Base-by-base conservation (phyloP, 805 yeast species). In the Pichia exigua region DNA sequence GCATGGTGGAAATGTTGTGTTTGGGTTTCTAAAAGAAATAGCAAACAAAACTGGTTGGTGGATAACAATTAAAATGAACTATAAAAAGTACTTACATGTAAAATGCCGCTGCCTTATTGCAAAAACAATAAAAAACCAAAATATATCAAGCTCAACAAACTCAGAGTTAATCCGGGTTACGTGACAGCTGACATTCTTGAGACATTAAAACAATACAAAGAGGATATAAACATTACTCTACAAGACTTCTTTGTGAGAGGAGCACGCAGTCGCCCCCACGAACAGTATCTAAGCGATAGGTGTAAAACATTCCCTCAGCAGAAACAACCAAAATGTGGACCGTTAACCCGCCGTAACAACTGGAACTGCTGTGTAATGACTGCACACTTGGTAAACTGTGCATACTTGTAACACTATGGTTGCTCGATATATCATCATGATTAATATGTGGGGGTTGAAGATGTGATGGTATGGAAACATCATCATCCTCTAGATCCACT, bases 181-280 rank as follows among this genome's bases (percentile, higher is more conserved):
- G 12, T 9, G 12, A 27, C 12, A 27, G 7, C 10, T 27, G 5
- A 5, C 26, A 9, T 27, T 2, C 21, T 24, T 26, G 20, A 28
- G 11, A 26, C 24, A 32, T 42, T 26, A 26, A 39, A n/a, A 32
- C 21, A 13, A 13, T 20, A 12, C 27, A 43, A 26, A 30, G 7
- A 26, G 4, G 22, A 28, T n/a, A 42, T 38, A 3, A 38, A 18
- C 30, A 24, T 13, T 24, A 46, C 27, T 56, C 56, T 9, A 84
- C 26, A 26, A 65, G 53, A 44, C 63, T 60, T 22, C 57, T 46
- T 61, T 88, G 96, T 54, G 83, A 80, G 45, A 89, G 71, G 49
- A 89, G 69, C 32, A 85, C 81, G 68, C 99, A 94, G 64, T 94
- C 99, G 2, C 99, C 99, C 1, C 98, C 98, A 49, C 91, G 70